phyloP scores from a whole-genome alignment of 2,329 filamentous ascomycete species.

The Colletotrichum tabaci region DNA sequence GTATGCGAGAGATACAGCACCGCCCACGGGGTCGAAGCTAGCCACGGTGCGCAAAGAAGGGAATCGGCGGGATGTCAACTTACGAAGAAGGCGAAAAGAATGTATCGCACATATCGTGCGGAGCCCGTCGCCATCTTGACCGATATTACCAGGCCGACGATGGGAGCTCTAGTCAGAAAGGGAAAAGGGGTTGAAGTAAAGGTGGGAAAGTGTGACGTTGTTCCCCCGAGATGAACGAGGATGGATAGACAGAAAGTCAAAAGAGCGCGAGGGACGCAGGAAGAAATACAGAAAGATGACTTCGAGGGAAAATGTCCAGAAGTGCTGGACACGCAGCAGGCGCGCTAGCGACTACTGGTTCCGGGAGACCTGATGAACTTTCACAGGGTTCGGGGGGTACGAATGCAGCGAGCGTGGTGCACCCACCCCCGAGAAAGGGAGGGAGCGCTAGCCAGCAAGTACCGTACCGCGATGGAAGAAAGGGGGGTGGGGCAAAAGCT shows the following conservation, averaged over 20 bases:
- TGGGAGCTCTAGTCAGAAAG: constrained; percentile 1
- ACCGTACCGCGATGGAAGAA: constrained; percentile 22
- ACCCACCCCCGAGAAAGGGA: constrained; percentile 27
- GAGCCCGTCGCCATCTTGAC: constrained; percentile 75
- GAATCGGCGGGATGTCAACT: constrained; percentile 52
- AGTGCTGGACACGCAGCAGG: constrained; percentile 24
- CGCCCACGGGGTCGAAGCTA: neutral
- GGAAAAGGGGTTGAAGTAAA: constrained; percentile 23
- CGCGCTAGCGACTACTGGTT: constrained; percentile 14
- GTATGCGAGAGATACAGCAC: neutral
- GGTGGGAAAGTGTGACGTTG: constrained; percentile 1
- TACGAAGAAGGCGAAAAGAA: constrained; percentile 89
- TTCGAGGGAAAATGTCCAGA: constrained; percentile 34
- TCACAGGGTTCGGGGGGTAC: constrained; percentile 34
- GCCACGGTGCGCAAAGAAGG: neutral
- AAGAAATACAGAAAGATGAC: constrained; percentile 23
- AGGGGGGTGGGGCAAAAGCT: constrained; percentile 35
- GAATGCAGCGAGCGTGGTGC: constrained; percentile 35
- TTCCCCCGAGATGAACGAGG: constrained; percentile 16
- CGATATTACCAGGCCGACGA: constrained; percentile 33
- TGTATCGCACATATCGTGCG: constrained; percentile 81
- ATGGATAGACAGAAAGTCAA: neutral
- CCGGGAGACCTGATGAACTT: constrained; percentile 19
- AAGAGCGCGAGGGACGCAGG: neutral
- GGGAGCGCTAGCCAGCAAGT: constrained; percentile 29